Conservation (phyloP, 2,329 filamentous ascomycete species). For the Thelonectria rubi region DNA sequence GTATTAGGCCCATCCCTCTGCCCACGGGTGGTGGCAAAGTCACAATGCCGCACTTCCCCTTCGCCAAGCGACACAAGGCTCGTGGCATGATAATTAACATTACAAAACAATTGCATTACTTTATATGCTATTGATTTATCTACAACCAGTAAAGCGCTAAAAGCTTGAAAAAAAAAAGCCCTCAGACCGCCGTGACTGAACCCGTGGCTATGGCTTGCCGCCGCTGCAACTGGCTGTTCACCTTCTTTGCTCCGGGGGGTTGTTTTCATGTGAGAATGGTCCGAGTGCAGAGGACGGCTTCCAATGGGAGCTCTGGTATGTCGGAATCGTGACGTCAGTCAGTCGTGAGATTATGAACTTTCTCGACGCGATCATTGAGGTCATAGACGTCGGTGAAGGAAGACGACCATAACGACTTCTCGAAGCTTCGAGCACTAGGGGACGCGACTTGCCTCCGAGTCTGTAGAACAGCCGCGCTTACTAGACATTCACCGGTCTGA, state of each 20-base stretch:
- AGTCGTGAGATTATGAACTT: not conserved
- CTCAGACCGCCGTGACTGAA: not conserved
- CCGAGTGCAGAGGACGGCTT: not conserved
- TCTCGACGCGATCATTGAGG: not conserved
- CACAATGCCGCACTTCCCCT: not conserved
- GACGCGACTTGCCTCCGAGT: no score
- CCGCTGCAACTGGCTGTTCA: not conserved
- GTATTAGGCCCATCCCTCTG: not conserved
- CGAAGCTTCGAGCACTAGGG: no score
- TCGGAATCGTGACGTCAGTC: not conserved
- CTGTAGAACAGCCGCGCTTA: no score
- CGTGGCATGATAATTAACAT: not conserved
- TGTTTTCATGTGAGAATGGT: not conserved
- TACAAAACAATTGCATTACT: not conserved
- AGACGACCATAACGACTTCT: not conserved
- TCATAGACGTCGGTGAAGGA: not conserved
- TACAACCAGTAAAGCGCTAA: not conserved
- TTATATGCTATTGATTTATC: not conserved
- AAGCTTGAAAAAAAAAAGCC: not conserved
- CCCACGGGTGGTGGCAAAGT: conserved; percentile 1
- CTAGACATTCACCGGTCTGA: no score
- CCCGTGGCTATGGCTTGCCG: not conserved
- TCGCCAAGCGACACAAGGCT: not conserved
- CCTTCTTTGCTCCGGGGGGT: not conserved
- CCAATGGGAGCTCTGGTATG: not conserved